Evolutionary conservation across 2,329 filamentous ascomycete species (phyloP).

Genomic region (Monosporascus sp.): DNA sequence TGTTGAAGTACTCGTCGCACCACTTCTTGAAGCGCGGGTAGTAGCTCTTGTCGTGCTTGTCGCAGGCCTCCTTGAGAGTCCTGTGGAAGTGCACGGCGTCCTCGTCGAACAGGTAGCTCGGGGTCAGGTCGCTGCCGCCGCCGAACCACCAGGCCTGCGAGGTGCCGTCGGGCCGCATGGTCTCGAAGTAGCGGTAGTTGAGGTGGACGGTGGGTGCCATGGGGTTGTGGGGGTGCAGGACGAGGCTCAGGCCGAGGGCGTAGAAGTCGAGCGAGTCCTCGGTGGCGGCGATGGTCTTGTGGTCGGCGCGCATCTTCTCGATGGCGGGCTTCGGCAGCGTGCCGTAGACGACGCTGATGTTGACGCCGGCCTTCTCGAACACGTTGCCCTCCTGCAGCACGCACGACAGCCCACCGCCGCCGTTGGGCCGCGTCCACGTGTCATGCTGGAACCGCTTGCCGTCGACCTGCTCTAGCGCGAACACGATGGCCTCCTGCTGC

Average conservation of each 20-base stretch:
- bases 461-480: conserved; percentile 76
- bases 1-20: conserved; percentile 96
- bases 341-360: conserved; percentile 92
- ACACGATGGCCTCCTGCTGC: conserved; percentile 83
- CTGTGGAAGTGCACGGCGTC: conserved; percentile 96
- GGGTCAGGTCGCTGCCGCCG: conserved; percentile 89
- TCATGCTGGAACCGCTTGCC: conserved; percentile 77
- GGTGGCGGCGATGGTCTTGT: conserved; percentile 76
- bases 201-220: conserved; percentile 97
- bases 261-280: conserved; percentile 82
- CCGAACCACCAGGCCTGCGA: conserved; percentile 97
- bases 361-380: conserved; percentile 96
- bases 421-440: conserved; percentile 80
- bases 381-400: conserved; percentile 94
- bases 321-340: conserved; percentile 82
- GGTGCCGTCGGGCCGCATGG: conserved; percentile 73
- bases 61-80: conserved; percentile 87
- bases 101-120: conserved; percentile 91
- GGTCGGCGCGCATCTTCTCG: conserved; percentile 87
- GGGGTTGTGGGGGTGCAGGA: conserved; percentile 89
- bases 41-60: conserved; percentile 86
- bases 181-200: conserved; percentile 99
- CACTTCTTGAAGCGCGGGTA: conserved; percentile 95
- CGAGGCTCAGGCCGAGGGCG: conserved; percentile 85
- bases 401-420: conserved; percentile 89